Base-by-base conservation (phyloP, 768 basidiomycete genomes). In the Leccinum imitatum region DNA sequence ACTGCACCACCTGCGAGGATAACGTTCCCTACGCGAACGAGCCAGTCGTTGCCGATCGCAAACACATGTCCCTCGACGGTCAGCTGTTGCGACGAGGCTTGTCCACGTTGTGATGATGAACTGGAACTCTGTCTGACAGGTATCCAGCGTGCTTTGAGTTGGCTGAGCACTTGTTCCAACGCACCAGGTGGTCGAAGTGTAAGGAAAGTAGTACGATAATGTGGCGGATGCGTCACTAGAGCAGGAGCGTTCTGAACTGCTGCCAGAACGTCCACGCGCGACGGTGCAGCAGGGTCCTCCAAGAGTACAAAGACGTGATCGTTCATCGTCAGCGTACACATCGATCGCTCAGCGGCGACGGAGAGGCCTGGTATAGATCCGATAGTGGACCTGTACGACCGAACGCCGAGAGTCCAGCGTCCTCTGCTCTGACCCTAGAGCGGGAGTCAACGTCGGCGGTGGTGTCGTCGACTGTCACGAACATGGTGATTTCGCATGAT, bases 11-110 rank as follows among this genome's bases (percentile, higher is more conserved):
- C 89, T 21, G 87, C 83, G 19, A 91, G 76, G 47, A 84, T 80
- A 39, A 93, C 90, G 71, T 90, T 90, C 9, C 91, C 91, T 35
- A 86, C 84, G 15, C 91, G 81, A 9, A 93, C 87, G 17, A 92
- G 74, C 89, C 91, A 93, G 70, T 93, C 91, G 37, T 77, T 87
- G 1, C 91, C 91, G 56, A 93, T 90, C 17, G 84, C 73, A 68
- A 85, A 92, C n/a, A 89, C 79, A 55, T 81, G 75, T 0, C 90
- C 91, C 56, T 93, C 91, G 31, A 93, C 83, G 17, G 76, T 74
- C n/a, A 92, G 72, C 62, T 92, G 90, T 50, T 86, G 84, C 53
- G 83, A 82, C 27, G 75, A 72, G 54, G 81, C 64, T 67, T 84
- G 83, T 17, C 77, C 76, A 66, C 81, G 76, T 64, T 83, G 82